phyloP scores from a whole-genome alignment of 805 yeast genomes.

The Candida michaelii region DNA sequence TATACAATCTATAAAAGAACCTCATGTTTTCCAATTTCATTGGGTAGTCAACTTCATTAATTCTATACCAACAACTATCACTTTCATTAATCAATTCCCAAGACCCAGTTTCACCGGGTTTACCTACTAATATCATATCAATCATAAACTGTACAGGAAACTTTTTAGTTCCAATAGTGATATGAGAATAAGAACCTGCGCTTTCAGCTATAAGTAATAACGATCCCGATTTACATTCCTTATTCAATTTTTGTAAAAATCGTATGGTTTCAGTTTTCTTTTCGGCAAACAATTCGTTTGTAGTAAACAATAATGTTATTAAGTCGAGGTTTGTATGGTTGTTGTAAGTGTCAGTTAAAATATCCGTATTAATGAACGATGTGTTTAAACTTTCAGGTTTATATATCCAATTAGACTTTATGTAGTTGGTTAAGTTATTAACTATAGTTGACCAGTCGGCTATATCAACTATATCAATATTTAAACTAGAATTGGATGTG shows the following conservation, averaged over 20 bases:
- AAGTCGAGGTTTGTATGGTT: constrained; percentile 35
- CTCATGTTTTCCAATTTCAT: constrained; percentile 85
- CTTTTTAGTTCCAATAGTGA: constrained; percentile 68
- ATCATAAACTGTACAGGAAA: constrained; percentile 83
- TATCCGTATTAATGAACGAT: constrained; percentile 30
- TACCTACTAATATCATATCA: constrained; percentile 67
- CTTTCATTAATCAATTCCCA: constrained; percentile 68
- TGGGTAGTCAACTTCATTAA: constrained; percentile 49
- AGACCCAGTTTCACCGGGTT: constrained; percentile 43
- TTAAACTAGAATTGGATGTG: constrained; percentile 32
- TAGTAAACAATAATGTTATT: constrained; percentile 77
- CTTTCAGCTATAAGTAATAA: constrained; percentile 72
- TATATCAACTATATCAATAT: constrained; percentile 64
- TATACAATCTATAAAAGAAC: constrained; percentile 74
- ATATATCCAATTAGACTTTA: constrained; percentile 56
- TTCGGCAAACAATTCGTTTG: constrained; percentile 80
- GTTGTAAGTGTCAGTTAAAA: constrained; percentile 20
- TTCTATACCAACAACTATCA: constrained; percentile 83
- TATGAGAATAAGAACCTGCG: constrained; percentile 87
- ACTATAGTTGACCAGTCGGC: constrained; percentile 73
- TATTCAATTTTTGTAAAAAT: constrained; percentile 54
- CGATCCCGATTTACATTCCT: constrained; percentile 54
- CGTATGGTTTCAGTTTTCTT: constrained; percentile 60
- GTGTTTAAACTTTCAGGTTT: constrained; percentile 27
- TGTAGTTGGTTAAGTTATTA: constrained; percentile 39